These are phyloP conservation scores for Boletus tylopilopsis DNA, from an alignment of 768 basidiomycete genomes.

Conservation along the genomic window DNA sequence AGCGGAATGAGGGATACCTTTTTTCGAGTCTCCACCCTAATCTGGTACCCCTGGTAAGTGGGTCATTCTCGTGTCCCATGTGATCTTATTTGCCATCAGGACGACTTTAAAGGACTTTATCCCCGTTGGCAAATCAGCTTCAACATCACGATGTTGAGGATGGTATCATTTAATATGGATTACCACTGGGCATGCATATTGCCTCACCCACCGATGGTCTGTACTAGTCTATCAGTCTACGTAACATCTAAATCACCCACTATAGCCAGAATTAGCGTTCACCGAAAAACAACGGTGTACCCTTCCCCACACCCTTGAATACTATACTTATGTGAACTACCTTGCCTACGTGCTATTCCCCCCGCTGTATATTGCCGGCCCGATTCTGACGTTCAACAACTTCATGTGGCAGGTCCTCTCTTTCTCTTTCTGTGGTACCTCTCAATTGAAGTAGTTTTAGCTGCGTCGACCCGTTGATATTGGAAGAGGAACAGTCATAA, in stretches of 20 bases:
- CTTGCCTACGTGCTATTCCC: slow-evolving; percentile 87
- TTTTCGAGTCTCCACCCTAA: slow-evolving; percentile 54
- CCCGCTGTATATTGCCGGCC: slow-evolving; percentile 93
- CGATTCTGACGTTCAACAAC: slow-evolving; percentile 95
- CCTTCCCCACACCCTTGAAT: slow-evolving; percentile 48
- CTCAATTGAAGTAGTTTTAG: slow-evolving; percentile 34
- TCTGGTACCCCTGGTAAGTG: slow-evolving; percentile 59
- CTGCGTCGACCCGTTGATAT: slow-evolving; percentile 56
- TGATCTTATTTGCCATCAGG: slow-evolving; percentile 39
- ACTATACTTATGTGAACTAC: slow-evolving; percentile 72
- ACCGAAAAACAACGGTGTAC: slow-evolving; percentile 60
- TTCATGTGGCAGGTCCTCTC: slow-evolving; percentile 84
- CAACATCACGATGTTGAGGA: slow-evolving; percentile 93
- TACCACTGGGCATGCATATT: slow-evolving; percentile 74
- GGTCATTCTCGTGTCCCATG: neutral
- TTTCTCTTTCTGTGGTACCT: neutral
- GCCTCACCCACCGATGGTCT: slow-evolving; percentile 40
- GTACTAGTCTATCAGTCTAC: slow-evolving; percentile 11
- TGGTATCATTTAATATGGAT: slow-evolving; percentile 93
- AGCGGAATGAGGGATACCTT: slow-evolving; percentile 68
- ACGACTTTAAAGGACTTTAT: slow-evolving; percentile 67
- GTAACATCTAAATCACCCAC: slow-evolving; percentile 2
- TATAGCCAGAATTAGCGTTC: slow-evolving; percentile 30
- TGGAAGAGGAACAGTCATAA: slow-evolving; percentile 34
- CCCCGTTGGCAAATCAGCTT: slow-evolving; percentile 92